phyloP scores from a whole-genome alignment of 2,329 filamentous ascomycete species.

The Pestalotiopsis sp. region DNA sequence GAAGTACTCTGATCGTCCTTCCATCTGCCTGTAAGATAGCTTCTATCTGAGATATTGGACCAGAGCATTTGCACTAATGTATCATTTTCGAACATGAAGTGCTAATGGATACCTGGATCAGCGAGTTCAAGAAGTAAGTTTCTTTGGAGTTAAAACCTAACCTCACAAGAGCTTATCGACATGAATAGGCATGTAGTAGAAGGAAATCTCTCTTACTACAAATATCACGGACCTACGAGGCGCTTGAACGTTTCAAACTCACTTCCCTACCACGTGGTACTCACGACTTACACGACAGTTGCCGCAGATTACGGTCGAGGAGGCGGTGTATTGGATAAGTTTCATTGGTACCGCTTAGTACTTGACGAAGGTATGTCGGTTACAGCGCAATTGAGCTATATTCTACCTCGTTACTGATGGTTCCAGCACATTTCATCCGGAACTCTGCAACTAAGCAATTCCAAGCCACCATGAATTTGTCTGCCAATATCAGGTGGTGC shows the following conservation, averaged over 20 bases:
- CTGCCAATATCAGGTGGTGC: background rate
- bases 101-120: conserved; percentile 5
- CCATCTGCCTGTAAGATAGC: conserved; percentile 3
- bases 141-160: accelerated
- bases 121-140: conserved; percentile 1
- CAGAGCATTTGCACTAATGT: background rate
- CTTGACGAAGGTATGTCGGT: conserved; percentile 1
- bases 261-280: background rate
- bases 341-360: conserved; percentile 4
- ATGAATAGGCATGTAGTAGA: background rate
- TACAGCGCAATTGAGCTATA: background rate
- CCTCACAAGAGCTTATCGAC: background rate
- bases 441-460: background rate
- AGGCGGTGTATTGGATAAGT: background rate
- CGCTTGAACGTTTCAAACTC: background rate
- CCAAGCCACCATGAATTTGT: background rate
- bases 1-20: background rate
- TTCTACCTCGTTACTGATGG: background rate
- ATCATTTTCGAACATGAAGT: background rate
- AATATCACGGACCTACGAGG: conserved; percentile 7
- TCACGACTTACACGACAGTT: conserved; percentile 6
- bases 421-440: background rate
- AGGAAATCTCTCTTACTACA: background rate
- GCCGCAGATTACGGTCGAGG: background rate
- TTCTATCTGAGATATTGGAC: background rate